These are phyloP conservation scores for Omphalotus olearius DNA, from an alignment of 1,284 basidiomycete genomes.

Conservation along the genomic window DNA sequence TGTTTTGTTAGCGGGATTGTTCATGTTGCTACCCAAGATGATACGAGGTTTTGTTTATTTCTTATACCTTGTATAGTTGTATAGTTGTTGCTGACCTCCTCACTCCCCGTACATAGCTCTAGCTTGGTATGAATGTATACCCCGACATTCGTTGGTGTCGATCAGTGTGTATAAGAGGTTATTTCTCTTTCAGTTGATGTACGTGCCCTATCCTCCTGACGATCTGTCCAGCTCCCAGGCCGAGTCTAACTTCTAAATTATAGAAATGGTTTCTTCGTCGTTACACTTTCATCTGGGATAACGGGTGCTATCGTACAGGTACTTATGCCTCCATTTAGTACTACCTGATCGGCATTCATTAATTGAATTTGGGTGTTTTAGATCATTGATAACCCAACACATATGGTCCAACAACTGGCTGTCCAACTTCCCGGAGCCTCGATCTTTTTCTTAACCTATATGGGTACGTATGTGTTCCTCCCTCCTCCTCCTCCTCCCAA, in stretches of 20 bases:
- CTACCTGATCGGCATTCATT: too few species aligned
- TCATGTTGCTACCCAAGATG: constrained; percentile 67
- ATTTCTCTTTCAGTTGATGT: constrained; percentile 74
- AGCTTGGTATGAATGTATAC: constrained; percentile 70
- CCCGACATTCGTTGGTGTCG: constrained; percentile 67
- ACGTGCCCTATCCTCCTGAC: constrained; percentile 20
- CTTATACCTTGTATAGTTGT: too few species aligned
- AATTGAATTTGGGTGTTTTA: constrained; percentile 14
- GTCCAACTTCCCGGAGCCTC: constrained; percentile 65
- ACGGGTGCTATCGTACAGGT: constrained; percentile 31
- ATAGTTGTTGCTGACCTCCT: too few species aligned
- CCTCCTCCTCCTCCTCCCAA: too few species aligned
- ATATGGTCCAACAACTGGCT: constrained; percentile 50
- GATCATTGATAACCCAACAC: constrained; percentile 48
- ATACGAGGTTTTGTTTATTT: constrained; percentile 59
- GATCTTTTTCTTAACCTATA: constrained; percentile 79
- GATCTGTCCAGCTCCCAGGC: background rate
- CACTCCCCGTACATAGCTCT: constrained; percentile 36
- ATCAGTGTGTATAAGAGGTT: constrained; percentile 74
- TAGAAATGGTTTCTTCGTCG: constrained; percentile 63
- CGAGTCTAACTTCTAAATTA: background rate
- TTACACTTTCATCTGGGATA: constrained; percentile 65
- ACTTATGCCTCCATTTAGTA: constrained; percentile 12
- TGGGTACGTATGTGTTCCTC: constrained; percentile 33
- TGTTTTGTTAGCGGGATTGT: constrained; percentile 62